Percentiles rank a stretch among this genome's conserved stretches.
Conservation (phyloP, 2,329 filamentous ascomycete genomes). For the Pestalotiopsis sp. region DNA sequence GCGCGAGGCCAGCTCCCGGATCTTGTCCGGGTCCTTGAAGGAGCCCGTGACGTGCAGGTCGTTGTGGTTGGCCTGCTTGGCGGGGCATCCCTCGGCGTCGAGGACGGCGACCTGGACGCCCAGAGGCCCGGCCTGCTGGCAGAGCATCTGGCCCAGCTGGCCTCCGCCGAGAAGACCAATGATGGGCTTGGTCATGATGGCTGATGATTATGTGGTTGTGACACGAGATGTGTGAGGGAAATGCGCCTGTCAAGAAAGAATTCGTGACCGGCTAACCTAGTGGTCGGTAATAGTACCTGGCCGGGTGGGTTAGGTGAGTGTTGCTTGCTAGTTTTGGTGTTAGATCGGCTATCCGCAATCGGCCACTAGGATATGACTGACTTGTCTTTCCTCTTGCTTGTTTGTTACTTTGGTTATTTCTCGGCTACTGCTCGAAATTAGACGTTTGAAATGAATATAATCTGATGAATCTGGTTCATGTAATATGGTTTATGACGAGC, state of each 20-base stretch:
- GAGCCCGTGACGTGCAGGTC: constrained; percentile 78
- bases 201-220: neutral
- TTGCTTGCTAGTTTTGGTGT: neutral
- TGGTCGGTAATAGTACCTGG: neutral
- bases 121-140: constrained; percentile 76
- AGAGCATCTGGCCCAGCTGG: constrained; percentile 91
- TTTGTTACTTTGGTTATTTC: neutral
- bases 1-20: constrained; percentile 74
- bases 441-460: neutral
- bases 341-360: neutral
- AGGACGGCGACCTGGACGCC: constrained; percentile 80
- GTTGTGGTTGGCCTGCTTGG: constrained; percentile 83
- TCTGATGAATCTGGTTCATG: neutral
- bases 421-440: no score
- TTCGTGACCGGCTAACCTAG: neutral
- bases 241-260: neutral
- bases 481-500: neutral
- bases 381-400: neutral
- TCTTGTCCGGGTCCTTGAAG: constrained; percentile 81
- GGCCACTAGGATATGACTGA: neutral
- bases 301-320: neutral
- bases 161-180: constrained; percentile 41
- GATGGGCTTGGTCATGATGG: constrained; percentile 3
- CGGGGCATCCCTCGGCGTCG: constrained; percentile 75
- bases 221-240: neutral